Percentiles rank a stretch among this genome's conserved stretches.
Evolutionary conservation across 352 stramenopile genomes (phyloP).

Genomic region (Globisporangium middletonii): DNA sequence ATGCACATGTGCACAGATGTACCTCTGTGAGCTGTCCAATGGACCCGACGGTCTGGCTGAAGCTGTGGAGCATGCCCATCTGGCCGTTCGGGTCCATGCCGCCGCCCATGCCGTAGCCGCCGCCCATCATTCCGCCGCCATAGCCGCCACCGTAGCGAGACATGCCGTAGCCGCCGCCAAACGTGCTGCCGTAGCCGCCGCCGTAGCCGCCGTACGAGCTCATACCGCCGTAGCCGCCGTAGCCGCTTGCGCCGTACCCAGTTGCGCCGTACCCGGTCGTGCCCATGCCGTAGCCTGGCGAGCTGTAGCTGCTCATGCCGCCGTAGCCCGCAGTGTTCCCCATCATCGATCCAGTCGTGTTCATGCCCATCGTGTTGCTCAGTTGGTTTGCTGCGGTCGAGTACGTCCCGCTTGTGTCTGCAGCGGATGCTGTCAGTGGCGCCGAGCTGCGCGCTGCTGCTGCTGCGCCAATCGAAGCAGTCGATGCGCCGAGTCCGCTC

Average conservation of each 20-base stretch:
- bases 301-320: conserved; percentile 15
- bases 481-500: neutral
- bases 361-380: conserved; percentile 11
- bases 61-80: conserved; percentile 55
- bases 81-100: conserved; percentile 46
- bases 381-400: conserved; percentile 4
- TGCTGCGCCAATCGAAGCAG: neutral
- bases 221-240: conserved; percentile 26
- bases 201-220: conserved; percentile 19
- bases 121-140: conserved; percentile 22
- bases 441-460: neutral
- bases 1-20: neutral
- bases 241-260: conserved; percentile 13
- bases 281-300: conserved; percentile 21
- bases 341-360: conserved; percentile 12
- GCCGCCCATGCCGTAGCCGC: conserved; percentile 12
- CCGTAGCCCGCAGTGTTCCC: conserved; percentile 9
- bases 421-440: conserved; percentile 3
- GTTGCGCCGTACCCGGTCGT: conserved; percentile 20
- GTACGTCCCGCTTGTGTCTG: conserved; percentile 5
- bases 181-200: conserved; percentile 23
- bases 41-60: conserved; percentile 66
- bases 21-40: conserved; percentile 74
- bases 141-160: conserved; percentile 19
- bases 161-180: conserved; percentile 33